Conservation (phyloP, 768 basidiomycete species). For the Russula ochroleuca region DNA sequence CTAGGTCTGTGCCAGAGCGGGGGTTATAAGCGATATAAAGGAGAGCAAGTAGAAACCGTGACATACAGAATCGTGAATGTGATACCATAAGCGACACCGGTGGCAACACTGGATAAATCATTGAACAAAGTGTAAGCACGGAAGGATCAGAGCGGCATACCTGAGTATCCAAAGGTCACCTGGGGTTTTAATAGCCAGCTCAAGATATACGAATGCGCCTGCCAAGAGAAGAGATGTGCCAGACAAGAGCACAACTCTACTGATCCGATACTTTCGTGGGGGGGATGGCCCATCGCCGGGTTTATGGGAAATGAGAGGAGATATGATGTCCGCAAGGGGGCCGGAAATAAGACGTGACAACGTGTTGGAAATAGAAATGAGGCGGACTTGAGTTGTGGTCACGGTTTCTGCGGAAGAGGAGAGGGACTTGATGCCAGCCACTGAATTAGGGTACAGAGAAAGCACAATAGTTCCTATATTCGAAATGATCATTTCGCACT, state of each 20-base stretch:
- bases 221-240: constrained; percentile 47
- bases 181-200: constrained; percentile 44
- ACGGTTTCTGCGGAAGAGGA: constrained; percentile 34
- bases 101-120: constrained; percentile 46
- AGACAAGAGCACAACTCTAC: constrained; percentile 57
- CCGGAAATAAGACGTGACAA: constrained; percentile 63
- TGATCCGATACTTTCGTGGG: constrained; percentile 51
- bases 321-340: constrained; percentile 65
- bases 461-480: constrained; percentile 75
- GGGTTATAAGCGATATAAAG: constrained; percentile 10
- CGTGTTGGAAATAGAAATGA: constrained; percentile 69
- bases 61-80: constrained; percentile 69
- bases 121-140: constrained; percentile 6
- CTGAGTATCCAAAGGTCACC: constrained; percentile 65
- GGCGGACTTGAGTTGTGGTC: constrained; percentile 61
- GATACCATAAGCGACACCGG: constrained; percentile 65
- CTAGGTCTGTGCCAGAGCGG: constrained; percentile 49
- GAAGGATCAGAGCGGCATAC: constrained; percentile 36
- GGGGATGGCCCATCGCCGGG: constrained; percentile 38
- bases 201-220: constrained; percentile 54
- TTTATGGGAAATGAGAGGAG: constrained; percentile 51
- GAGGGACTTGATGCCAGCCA: constrained; percentile 20
- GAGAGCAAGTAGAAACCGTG: constrained; percentile 1
- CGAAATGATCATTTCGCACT: constrained; percentile 69
- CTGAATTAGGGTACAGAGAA: constrained; percentile 46